A percentile compares a stretch with the other conserved stretches of the same genome.
These are phyloP conservation scores for Wickerhamiella sorbophila DNA, from an alignment of 805 yeast genomes.

Conservation along the genomic window DNA sequence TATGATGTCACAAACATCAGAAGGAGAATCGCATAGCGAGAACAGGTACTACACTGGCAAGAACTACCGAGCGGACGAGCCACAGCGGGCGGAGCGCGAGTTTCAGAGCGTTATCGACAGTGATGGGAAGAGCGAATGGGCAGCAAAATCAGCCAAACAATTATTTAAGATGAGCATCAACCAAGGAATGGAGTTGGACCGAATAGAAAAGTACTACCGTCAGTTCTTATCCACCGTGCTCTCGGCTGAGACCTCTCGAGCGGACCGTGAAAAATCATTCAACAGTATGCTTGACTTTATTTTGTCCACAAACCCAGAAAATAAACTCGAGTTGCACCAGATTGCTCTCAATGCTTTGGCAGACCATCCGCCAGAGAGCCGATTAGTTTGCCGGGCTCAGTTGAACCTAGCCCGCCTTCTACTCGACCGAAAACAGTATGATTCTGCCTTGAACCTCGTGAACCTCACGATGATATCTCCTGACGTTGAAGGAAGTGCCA, in stretches of 20 bases:
- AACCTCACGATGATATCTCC: slow-evolving; percentile 7
- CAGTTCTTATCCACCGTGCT: slow-evolving; percentile 15
- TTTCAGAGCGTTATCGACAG: slow-evolving; percentile 19
- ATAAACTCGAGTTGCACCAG: slow-evolving; percentile 20
- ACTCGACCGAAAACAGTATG: slow-evolving; percentile 18
- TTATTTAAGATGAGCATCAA: slow-evolving; percentile 22
- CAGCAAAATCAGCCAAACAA: slow-evolving; percentile 26
- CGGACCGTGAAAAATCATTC: slow-evolving; percentile 26
- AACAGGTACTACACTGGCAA: slow-evolving; percentile 29
- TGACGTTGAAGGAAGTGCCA: background rate
- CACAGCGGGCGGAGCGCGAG: slow-evolving; percentile 21
- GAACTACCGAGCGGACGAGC: slow-evolving; percentile 24
- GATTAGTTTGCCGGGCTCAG: slow-evolving; percentile 22
- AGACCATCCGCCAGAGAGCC: slow-evolving; percentile 13
- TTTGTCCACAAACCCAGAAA: slow-evolving; percentile 13
- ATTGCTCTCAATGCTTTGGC: slow-evolving; percentile 18
- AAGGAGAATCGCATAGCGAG: slow-evolving; percentile 25
- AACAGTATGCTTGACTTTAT: slow-evolving; percentile 23
- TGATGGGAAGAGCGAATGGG: slow-evolving; percentile 19
- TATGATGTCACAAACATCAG: slow-evolving; percentile 19
- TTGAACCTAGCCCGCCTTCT: slow-evolving; percentile 23
- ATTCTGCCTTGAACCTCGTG: slow-evolving; percentile 7
- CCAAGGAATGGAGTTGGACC: slow-evolving; percentile 6
- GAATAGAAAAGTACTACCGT: slow-evolving; percentile 14
- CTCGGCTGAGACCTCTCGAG: slow-evolving; percentile 10